Conservation (phyloP, 768 basidiomycete genomes). For the Russula vinacea region DNA sequence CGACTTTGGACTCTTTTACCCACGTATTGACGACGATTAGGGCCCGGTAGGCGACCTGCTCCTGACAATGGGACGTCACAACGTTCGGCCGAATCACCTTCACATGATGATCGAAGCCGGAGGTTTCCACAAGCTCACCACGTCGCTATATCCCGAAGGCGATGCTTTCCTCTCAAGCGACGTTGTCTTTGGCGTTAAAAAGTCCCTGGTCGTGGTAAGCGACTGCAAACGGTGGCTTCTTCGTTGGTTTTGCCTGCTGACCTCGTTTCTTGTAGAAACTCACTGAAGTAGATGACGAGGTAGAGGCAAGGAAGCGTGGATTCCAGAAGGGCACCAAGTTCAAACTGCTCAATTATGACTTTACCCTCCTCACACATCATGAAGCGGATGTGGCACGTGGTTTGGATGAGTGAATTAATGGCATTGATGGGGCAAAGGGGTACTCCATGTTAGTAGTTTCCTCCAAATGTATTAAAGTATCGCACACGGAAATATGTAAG, state of each 20-base stretch:
- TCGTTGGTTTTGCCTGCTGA: conserved; percentile 10
- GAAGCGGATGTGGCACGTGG: conserved; percentile 39
- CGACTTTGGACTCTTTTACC: too few relatives aligned
- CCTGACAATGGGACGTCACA: conserved; percentile 56
- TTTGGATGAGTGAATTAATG: conserved; percentile 2
- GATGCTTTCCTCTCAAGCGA: conserved; percentile 67
- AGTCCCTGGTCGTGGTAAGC: conserved; percentile 70
- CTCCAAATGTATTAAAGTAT: conserved; percentile 13
- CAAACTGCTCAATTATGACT: conserved; percentile 47
- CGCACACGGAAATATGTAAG: not conserved
- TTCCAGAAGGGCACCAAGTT: conserved; percentile 47
- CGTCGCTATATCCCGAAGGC: conserved; percentile 71
- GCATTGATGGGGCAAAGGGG: not conserved
- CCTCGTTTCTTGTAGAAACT: conserved; percentile 39
- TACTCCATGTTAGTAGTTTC: not conserved
- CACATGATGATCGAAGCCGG: conserved; percentile 70
- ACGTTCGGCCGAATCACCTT: conserved; percentile 76
- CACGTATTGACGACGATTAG: conserved; percentile 34
- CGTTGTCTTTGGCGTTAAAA: conserved; percentile 79
- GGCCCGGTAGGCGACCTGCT: conserved; percentile 72
- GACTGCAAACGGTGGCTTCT: not conserved
- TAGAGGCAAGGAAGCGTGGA: conserved; percentile 54
- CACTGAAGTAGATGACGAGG: conserved; percentile 51
- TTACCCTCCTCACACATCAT: conserved; percentile 45
- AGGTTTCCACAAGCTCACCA: conserved; percentile 69